Percentiles rank a stretch among this genome's conserved stretches.
phyloP scores from a whole-genome alignment of 495 filamentous ascomycete genomes.

The Astrothelium subdiscretum region DNA sequence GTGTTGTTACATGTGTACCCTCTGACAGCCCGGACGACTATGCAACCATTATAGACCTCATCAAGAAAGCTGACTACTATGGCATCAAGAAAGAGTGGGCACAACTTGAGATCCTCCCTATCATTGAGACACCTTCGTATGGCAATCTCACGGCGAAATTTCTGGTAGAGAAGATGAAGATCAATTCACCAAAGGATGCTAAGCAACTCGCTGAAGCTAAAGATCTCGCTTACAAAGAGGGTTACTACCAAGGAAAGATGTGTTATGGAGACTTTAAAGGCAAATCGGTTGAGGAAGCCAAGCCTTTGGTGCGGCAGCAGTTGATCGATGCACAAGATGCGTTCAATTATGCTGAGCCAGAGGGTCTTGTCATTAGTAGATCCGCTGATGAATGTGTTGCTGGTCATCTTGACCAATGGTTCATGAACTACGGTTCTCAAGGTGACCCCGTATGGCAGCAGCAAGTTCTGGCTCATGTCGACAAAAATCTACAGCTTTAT shows the following conservation, averaged over 20 bases:
- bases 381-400: constrained; percentile 86
- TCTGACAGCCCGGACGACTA: constrained; percentile 95
- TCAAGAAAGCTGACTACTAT: constrained; percentile 96
- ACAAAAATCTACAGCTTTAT: constrained; percentile 66
- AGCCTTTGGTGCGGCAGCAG: constrained; percentile 71
- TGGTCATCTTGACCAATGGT: constrained; percentile 93
- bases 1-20: constrained; percentile 89
- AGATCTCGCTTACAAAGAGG: constrained; percentile 91
- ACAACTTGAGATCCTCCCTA: constrained; percentile 70
- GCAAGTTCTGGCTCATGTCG: constrained; percentile 59
- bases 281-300: constrained; percentile 70
- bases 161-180: constrained; percentile 87
- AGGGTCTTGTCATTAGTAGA: constrained; percentile 73
- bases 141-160: constrained; percentile 72
- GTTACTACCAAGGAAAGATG: constrained; percentile 95
- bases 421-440: constrained; percentile 69
- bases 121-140: constrained; percentile 85
- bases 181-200: constrained; percentile 86
- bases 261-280: constrained; percentile 80
- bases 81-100: constrained; percentile 96
- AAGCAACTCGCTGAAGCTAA: constrained; percentile 88
- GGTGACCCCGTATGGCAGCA: constrained; percentile 60
- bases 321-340: constrained; percentile 71
- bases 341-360: constrained; percentile 87
- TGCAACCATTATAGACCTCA: constrained; percentile 73